A percentile compares a stretch with the other conserved stretches of the same genome.
phyloP scores from a whole-genome alignment of 192 early-diverging fungal species.

The Backusella morwellensis region DNA sequence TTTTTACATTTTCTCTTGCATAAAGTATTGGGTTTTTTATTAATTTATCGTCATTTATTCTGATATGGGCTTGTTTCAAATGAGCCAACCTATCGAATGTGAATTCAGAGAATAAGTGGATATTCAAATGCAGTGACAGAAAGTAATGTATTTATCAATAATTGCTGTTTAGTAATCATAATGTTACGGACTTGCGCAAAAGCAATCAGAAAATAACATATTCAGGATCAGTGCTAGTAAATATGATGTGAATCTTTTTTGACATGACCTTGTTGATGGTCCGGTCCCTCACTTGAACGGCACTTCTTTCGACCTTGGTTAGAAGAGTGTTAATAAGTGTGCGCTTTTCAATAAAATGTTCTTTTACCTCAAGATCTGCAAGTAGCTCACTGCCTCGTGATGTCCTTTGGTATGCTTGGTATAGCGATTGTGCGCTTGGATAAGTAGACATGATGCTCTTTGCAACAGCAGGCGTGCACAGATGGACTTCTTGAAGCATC shows the following conservation, averaged over 20 bases:
- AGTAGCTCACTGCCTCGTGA: slow-evolving; percentile 31
- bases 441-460: slow-evolving; percentile 36
- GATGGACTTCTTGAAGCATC: slow-evolving; percentile 45
- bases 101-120: no score
- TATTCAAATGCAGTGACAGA: no score
- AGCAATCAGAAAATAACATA: slow-evolving; percentile 10
- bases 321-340: not conserved
- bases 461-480: slow-evolving; percentile 37
- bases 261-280: slow-evolving; percentile 39
- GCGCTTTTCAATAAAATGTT: not conserved
- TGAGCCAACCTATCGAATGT: no score
- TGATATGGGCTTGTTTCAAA: no score
- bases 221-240: slow-evolving; percentile 40
- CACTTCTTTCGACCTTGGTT: slow-evolving; percentile 15
- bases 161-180: no score
- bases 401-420: slow-evolving; percentile 31
- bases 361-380: slow-evolving; percentile 37
- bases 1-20: no score
- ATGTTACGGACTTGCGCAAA: no score
- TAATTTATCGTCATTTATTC: no score
- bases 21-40: no score
- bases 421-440: slow-evolving; percentile 36
- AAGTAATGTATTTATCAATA: no score
- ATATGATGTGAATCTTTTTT: slow-evolving; percentile 40
- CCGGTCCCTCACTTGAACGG: slow-evolving; percentile 18